A percentile compares a stretch with the other conserved stretches of the same genome.
Conservation (phyloP, 2,329 filamentous ascomycete species). For the Metarhizium sp. region DNA sequence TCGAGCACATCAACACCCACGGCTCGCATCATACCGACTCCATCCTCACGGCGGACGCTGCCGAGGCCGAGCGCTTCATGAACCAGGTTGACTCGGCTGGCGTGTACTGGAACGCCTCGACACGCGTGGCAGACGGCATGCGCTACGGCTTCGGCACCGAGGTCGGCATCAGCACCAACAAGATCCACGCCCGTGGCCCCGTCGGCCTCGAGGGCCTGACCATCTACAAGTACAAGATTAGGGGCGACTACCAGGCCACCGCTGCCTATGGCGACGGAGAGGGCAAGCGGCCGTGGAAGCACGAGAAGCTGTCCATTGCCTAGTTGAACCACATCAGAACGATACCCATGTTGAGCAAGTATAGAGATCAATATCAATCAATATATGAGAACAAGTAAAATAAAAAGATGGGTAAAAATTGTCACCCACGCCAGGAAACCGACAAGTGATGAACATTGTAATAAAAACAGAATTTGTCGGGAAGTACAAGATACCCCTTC, state of each 20-base stretch:
- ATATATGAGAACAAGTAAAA: neutral
- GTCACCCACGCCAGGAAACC: neutral
- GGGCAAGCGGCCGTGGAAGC: slow-evolving; percentile 49
- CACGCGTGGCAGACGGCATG: slow-evolving; percentile 92
- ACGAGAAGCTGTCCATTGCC: slow-evolving; percentile 35
- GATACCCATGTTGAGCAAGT: neutral
- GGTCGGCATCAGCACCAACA: slow-evolving; percentile 97
- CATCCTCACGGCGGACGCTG: slow-evolving; percentile 64
- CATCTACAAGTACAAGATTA: slow-evolving; percentile 93
- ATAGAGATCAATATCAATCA: neutral
- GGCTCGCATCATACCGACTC: slow-evolving; percentile 91
- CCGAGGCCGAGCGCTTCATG: slow-evolving; percentile 73
- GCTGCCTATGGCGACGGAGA: slow-evolving; percentile 61
- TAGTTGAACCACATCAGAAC: neutral
- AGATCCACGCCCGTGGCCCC: slow-evolving; percentile 89
- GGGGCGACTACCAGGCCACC: slow-evolving; percentile 75
- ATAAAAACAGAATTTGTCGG: neutral
- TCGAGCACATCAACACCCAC: slow-evolving; percentile 84
- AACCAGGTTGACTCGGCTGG: slow-evolving; percentile 78
- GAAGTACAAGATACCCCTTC: neutral
- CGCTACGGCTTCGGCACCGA: slow-evolving; percentile 96
- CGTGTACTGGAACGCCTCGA: slow-evolving; percentile 95
- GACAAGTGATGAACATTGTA: neutral
- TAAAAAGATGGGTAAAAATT: slow-evolving; percentile 1
- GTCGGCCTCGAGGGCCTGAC: slow-evolving; percentile 91